Evolutionary conservation across 2,329 filamentous ascomycete genomes (phyloP), one percentile per base, ranked within the genome.

Genomic region (Incumbomyces lentus): DNA sequence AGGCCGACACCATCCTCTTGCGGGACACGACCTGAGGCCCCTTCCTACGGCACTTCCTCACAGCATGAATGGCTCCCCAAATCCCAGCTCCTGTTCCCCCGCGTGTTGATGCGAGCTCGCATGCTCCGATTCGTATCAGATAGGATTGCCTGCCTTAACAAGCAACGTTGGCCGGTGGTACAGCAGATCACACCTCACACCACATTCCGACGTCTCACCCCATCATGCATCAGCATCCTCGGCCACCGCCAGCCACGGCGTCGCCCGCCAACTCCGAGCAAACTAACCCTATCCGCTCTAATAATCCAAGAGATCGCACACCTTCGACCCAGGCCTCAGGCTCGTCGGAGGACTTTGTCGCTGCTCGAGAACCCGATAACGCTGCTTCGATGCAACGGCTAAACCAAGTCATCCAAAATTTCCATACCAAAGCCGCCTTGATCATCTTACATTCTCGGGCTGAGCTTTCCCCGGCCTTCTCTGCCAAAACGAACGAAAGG

Each of bases 391-490:
- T 83, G 62, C 79, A 76, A 67, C 92, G 92, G 70, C 73, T 95
- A 56, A 92, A 93, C 64, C 88, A 95, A 68, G 92, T 96, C 60
- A 82, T 95, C 58, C 86, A 95, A 88, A 95, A 95, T 63, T 92
- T 94, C 66, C 86, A 89, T 63, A 81, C 80, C 55, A 96, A 95
- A 70, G 82, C 86, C 31, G 86, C 88, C 33, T 76, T 92, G 43
- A 77, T 92, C 41, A 82, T 96, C 46, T 70, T 94, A 31, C 84
- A 89, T 54, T 84, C 89, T 8, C 78, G 90, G 55, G 81, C 89
- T 52, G 78, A 80, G 46, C 74, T 93, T 7, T 68, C 81, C 60
- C 66, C 76, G 62, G 62, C 68, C 30, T 75, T 70, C 60, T 74
- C 65, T 22, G 75, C 73, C 57, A 74, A 74, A 51, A 73, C 77